Percentiles rank a stretch among this genome's conserved stretches.
Evolutionary conservation across 2,329 filamentous ascomycete species (phyloP).

Genomic region (Aspergillus sojae): DNA sequence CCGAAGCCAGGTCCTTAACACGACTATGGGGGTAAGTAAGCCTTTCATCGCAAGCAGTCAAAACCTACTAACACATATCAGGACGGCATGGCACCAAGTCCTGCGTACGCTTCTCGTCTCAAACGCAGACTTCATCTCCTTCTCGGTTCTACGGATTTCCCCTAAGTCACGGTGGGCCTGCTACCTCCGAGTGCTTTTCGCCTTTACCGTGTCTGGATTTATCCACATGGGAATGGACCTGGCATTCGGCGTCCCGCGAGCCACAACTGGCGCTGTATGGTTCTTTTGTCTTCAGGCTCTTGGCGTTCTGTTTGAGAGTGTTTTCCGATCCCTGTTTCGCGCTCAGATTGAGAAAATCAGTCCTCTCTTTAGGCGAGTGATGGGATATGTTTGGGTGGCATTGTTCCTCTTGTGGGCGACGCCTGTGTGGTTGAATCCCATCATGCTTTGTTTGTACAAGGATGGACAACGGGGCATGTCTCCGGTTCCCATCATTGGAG

Average conservation of each 20-base stretch:
- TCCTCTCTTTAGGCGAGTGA: background rate
- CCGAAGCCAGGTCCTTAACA: constrained; percentile 15
- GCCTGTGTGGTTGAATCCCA: constrained; percentile 25
- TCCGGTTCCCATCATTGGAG: constrained; percentile 17
- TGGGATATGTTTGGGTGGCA: constrained; percentile 23
- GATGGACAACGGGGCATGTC: constrained; percentile 20
- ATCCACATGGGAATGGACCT: constrained; percentile 23
- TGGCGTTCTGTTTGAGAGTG: constrained; percentile 13
- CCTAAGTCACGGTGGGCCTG: background rate
- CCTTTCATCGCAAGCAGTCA: background rate
- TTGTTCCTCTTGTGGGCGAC: constrained; percentile 19
- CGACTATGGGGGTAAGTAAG: constrained; percentile 23
- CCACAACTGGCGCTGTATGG: constrained; percentile 16
- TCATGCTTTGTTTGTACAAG: constrained; percentile 15
- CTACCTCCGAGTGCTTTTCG: constrained; percentile 15
- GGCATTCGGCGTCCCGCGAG: constrained; percentile 18
- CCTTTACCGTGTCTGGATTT: constrained; percentile 19
- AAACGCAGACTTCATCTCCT: constrained; percentile 18
- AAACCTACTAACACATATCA: background rate
- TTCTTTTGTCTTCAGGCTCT: constrained; percentile 25
- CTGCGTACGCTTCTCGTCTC: constrained; percentile 19
- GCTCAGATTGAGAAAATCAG: background rate
- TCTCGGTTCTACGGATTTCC: constrained; percentile 11
- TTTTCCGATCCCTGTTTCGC: background rate
- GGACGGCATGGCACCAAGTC: constrained; percentile 24